Percentiles rank a stretch among this genome's conserved stretches.
phyloP scores from a whole-genome alignment of 2,329 filamentous ascomycete species.

The Colletotrichum aenigma region DNA sequence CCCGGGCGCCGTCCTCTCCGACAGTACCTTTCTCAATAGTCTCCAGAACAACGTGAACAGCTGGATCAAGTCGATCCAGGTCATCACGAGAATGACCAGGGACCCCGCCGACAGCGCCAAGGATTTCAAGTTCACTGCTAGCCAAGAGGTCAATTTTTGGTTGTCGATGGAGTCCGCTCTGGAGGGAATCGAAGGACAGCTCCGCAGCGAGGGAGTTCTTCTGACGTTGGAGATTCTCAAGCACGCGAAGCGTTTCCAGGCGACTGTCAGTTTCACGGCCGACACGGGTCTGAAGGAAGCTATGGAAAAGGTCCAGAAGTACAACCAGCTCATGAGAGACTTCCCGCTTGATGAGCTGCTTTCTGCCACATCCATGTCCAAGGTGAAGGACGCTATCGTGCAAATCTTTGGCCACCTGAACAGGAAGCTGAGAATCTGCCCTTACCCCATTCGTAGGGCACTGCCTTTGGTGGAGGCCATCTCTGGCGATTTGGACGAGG shows the following conservation, averaged over 20 bases:
- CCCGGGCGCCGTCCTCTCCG: constrained; percentile 75
- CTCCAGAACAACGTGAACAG: constrained; percentile 92
- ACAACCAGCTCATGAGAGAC: constrained; percentile 98
- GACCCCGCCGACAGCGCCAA: constrained; percentile 70
- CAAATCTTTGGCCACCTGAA: constrained; percentile 95
- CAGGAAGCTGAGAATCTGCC: constrained; percentile 95
- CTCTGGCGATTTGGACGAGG: constrained; percentile 87
- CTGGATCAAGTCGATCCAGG: constrained; percentile 99
- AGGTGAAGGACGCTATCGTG: constrained; percentile 86
- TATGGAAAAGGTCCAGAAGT: constrained; percentile 95
- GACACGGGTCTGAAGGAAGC: constrained; percentile 97
- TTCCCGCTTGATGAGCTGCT: constrained; percentile 95
- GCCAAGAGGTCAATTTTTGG: constrained; percentile 99
- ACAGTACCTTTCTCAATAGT: constrained; percentile 91
- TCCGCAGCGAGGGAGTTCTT: constrained; percentile 85
- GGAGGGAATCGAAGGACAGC: constrained; percentile 88
- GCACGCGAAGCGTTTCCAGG: constrained; percentile 97
- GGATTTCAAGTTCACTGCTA: constrained; percentile 69
- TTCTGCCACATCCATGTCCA: constrained; percentile 86
- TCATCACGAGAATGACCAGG: constrained; percentile 91
- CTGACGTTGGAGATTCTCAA: constrained; percentile 94
- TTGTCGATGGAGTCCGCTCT: constrained; percentile 93
- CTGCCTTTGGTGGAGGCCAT: constrained; percentile 96
- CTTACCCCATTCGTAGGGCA: constrained; percentile 91
- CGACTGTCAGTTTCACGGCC: constrained; percentile 93